Evolutionary conservation across 1,139 yeast species (phyloP).

Genomic region (Geotrichum bryndzae): DNA sequence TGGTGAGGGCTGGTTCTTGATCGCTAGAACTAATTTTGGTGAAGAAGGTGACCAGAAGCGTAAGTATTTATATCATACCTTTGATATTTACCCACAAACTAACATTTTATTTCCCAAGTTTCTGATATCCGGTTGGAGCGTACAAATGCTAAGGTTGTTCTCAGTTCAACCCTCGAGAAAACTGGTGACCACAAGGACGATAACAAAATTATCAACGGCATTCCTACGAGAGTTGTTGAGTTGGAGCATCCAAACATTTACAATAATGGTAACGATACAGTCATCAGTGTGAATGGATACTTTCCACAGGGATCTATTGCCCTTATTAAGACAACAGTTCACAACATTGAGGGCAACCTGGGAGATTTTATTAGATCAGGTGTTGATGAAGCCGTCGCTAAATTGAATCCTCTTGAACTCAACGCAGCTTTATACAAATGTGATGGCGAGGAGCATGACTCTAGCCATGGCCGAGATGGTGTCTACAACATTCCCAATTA

Average conservation of each 20-base stretch:
- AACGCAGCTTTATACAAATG: conserved; percentile 72
- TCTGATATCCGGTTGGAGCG: conserved; percentile 62
- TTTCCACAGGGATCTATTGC: conserved; percentile 93
- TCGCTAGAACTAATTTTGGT: conserved; percentile 77
- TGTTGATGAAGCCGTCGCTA: conserved; percentile 63
- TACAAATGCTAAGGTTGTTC: conserved; percentile 54
- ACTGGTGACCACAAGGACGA: conserved; percentile 45
- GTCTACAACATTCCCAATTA: conserved; percentile 65
- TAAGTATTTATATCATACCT: conserved; percentile 19
- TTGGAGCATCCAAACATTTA: conserved; percentile 48
- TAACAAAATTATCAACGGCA: conserved; percentile 42
- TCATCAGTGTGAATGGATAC: conserved; percentile 48
- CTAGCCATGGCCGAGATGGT: conserved; percentile 67
- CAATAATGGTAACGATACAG: conserved; percentile 41
- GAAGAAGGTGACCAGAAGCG: conserved; percentile 33
- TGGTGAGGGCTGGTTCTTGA: conserved; percentile 82
- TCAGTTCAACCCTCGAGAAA: conserved; percentile 46
- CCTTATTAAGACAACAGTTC: conserved; percentile 59
- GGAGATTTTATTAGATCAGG: conserved; percentile 65
- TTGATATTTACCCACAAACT: conserved; percentile 9
- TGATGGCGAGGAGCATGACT: conserved; percentile 83
- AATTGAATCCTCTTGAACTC: conserved; percentile 59
- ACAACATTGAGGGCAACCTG: conserved; percentile 52
- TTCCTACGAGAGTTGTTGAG: conserved; percentile 58
- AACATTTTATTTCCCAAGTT: conserved; percentile 44